Percentiles rank a stretch among this genome's conserved stretches.
Evolutionary conservation across 2,329 filamentous ascomycete species (phyloP).

Genomic region (Aspergillus udagawae): DNA sequence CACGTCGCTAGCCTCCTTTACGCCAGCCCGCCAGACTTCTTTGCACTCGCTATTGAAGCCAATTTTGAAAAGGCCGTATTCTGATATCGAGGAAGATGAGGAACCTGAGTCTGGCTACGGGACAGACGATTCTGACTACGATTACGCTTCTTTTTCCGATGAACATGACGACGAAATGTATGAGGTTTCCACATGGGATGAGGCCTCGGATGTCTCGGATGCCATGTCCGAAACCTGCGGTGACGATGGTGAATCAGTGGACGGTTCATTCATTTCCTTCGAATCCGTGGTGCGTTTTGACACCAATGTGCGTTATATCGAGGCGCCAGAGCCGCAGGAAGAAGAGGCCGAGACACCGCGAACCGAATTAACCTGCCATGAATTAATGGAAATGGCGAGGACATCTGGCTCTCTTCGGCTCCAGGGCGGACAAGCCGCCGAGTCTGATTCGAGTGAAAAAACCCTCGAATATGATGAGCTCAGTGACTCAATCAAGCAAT

Average conservation of each 20-base stretch:
- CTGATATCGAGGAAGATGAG: conserved; percentile 22
- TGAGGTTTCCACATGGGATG: not conserved
- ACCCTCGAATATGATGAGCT: conserved; percentile 15
- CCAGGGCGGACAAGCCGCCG: conserved; percentile 18
- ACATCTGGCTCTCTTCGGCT: conserved; percentile 19
- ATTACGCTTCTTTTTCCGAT: conserved; percentile 22
- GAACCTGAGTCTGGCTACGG: conserved; percentile 38
- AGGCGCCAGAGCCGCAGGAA: conserved; percentile 23
- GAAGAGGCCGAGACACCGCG: conserved; percentile 16
- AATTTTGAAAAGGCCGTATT: conserved; percentile 31
- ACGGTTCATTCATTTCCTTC: conserved; percentile 37
- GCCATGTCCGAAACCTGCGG: conserved; percentile 24
- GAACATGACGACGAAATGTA: conserved; percentile 7
- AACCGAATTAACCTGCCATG: conserved; percentile 37
- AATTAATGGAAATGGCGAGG: conserved; percentile 35
- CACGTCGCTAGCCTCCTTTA: conserved; percentile 16
- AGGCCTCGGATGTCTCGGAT: conserved; percentile 9
- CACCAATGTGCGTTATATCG: conserved; percentile 32
- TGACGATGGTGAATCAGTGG: conserved; percentile 30
- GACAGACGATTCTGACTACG: conserved; percentile 30
- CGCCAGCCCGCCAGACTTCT: conserved; percentile 17
- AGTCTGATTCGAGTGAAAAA: conserved; percentile 10
- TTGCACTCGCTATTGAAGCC: conserved; percentile 28
- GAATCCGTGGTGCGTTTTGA: conserved; percentile 34
- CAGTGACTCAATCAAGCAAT: conserved; percentile 16